These are phyloP conservation scores for Dillenia suffruticosa DNA, from an alignment of 164 flowering plant species.

Conservation along the genomic window DNA sequence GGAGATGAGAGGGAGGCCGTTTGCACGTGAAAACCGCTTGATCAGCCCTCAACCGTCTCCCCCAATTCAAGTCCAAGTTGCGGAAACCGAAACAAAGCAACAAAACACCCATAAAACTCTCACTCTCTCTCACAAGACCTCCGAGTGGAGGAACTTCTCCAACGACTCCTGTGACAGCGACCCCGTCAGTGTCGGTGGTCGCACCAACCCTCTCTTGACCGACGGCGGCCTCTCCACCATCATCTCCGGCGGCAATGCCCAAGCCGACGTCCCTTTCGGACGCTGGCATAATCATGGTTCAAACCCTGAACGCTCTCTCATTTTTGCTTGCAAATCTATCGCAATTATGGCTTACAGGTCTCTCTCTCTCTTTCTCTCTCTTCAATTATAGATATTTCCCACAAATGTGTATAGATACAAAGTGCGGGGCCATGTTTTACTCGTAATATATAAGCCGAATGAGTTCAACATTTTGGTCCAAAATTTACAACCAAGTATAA, in stretches of 20 bases:
- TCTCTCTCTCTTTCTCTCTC: background rate
- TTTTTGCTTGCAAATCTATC: slow-evolving; percentile 7
- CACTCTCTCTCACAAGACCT: slow-evolving; percentile 1
- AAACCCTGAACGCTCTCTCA: slow-evolving; percentile 7
- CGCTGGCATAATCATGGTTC: slow-evolving; percentile 9
- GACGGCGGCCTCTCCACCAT: slow-evolving; percentile 1
- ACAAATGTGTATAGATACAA: no score
- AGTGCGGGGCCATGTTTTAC: no score
- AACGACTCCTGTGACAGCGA: slow-evolving; percentile 7
- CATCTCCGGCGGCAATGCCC: background rate
- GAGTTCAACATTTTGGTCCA: no score
- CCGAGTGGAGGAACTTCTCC: slow-evolving; percentile 17
- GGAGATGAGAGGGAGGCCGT: no score
- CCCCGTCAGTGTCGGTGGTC: slow-evolving; percentile 11
- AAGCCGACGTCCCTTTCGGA: slow-evolving; percentile 4
- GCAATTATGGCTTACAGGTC: slow-evolving; percentile 10
- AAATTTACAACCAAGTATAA: no score
- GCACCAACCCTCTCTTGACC: slow-evolving; percentile 3
- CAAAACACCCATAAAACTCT: no score
- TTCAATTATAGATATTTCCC: no score
- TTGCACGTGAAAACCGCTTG: no score
- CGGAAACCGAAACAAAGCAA: no score
- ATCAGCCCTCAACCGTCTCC: no score
- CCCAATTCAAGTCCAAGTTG: no score
- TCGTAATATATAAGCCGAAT: no score